phyloP scores from a whole-genome alignment of 2,329 filamentous ascomycete species.

The Byssoonygena ceratinophila region DNA sequence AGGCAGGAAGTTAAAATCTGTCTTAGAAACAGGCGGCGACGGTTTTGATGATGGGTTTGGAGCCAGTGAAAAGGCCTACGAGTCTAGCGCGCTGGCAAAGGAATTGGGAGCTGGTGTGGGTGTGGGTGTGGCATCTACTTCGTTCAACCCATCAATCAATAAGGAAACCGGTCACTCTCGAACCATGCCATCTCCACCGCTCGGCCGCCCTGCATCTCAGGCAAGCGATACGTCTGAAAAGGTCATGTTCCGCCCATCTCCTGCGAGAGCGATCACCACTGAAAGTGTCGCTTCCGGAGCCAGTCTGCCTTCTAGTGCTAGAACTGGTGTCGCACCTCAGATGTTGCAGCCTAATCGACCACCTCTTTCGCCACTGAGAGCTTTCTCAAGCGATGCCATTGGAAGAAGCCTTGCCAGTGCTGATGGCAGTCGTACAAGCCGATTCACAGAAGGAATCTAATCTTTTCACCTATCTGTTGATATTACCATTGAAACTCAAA shows the following conservation, averaged over 20 bases:
- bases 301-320: constrained; percentile 16
- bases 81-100: constrained; percentile 22
- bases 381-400: constrained; percentile 28
- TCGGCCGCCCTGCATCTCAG: constrained; percentile 15
- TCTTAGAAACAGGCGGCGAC: constrained; percentile 39
- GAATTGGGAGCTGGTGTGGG: constrained; percentile 15
- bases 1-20: constrained; percentile 39
- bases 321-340: constrained; percentile 15
- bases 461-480: neutral
- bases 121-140: constrained; percentile 5
- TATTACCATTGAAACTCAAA: neutral
- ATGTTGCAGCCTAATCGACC: constrained; percentile 23
- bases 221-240: constrained; percentile 21
- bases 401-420: constrained; percentile 35
- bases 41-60: constrained; percentile 32
- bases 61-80: constrained; percentile 24
- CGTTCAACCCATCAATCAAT: constrained; percentile 7
- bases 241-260: constrained; percentile 34
- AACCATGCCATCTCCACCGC: constrained; percentile 13
- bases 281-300: constrained; percentile 22
- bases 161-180: constrained; percentile 14
- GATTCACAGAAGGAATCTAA: constrained; percentile 32
- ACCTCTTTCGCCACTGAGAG: constrained; percentile 21
- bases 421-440: constrained; percentile 38
- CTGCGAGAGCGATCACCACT: constrained; percentile 34